Base-by-base conservation (phyloP, 768 basidiomycete genomes). In the Dioszegia crocea region DNA sequence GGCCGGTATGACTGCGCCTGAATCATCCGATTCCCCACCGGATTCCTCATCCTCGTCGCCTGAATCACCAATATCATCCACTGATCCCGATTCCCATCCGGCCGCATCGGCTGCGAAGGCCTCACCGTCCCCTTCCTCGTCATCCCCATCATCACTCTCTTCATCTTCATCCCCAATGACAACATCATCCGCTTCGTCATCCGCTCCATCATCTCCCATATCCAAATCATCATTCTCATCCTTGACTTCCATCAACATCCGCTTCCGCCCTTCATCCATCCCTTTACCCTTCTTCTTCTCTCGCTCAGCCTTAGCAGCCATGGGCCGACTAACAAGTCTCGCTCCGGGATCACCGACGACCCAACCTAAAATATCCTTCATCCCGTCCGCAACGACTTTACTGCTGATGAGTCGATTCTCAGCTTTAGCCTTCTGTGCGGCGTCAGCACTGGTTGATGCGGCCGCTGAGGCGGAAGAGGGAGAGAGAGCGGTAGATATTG, bases 341-440 rank as follows among this genome's bases (percentile, higher is more conserved):
- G 68, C 71, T 0, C 67, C 66, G 31, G 72, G 62, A 48, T 76
- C 71, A 16, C 70, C 73, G 2, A 71, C 53, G 14, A 91, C 72
- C 48, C 80, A 79, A 10, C 80, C 80, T 1, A 91, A 69, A 14
- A 83, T 81, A 23, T 75, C 71, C 6, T 78, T 77, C 1, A 89
- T 79, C 62, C 83, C 84, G 2, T 80, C 78, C 1, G 88, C 85
- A 11, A 91, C 78, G n/a, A 80, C 74, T 71, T 88, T 91, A 3
- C 87, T 87, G 68, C 89, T 91, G 40, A 88, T 79, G 9, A 94
- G 77, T 36, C 87, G 83, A 60, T 82, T 84, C 65, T 87, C 85
- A 0, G 87, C 82, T 76, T 87, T 88, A 2, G 81, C 82, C 26
- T 77, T 67, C 2, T 63, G 56, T 21, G 83, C 81, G 23, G 82